phyloP scores from a whole-genome alignment of 371 early-diverging fungal species.

The Nematocida sp. region DNA sequence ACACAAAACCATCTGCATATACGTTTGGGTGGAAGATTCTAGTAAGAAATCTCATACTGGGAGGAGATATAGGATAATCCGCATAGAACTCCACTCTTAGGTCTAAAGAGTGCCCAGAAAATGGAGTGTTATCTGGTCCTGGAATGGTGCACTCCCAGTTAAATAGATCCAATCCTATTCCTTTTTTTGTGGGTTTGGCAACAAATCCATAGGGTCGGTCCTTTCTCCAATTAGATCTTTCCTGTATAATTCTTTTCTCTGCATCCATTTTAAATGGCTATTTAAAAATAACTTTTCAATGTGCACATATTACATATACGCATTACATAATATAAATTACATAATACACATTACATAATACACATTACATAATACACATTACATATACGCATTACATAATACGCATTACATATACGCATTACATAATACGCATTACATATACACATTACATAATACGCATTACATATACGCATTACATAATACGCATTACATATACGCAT shows the following conservation, averaged over 20 bases:
- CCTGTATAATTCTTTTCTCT: conserved; percentile 50
- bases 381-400: no score
- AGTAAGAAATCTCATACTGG: conserved; percentile 84
- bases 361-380: no score
- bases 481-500: no score
- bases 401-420: no score
- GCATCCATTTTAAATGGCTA: conserved; percentile 28
- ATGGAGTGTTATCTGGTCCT: conserved; percentile 89
- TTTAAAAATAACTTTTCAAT: neutral
- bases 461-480: no score
- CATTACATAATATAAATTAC: no score
- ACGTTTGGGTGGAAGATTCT: conserved; percentile 99
- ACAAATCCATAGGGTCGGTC: conserved; percentile 52
- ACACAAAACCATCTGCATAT: conserved; percentile 91
- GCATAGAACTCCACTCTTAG: conserved; percentile 87
- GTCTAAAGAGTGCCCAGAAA: conserved; percentile 95
- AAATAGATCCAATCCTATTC: conserved; percentile 30
- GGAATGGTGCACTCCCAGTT: conserved; percentile 71
- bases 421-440: no score
- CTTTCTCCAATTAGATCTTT: conserved; percentile 52
- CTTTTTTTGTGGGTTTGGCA: conserved; percentile 22
- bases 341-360: no score
- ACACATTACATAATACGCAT: no score
- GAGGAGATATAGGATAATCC: conserved; percentile 93
- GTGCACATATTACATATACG: no score